Evolutionary conservation across 495 filamentous ascomycete species (phyloP).

Genomic region (Parathielavia hyrcaniae): DNA sequence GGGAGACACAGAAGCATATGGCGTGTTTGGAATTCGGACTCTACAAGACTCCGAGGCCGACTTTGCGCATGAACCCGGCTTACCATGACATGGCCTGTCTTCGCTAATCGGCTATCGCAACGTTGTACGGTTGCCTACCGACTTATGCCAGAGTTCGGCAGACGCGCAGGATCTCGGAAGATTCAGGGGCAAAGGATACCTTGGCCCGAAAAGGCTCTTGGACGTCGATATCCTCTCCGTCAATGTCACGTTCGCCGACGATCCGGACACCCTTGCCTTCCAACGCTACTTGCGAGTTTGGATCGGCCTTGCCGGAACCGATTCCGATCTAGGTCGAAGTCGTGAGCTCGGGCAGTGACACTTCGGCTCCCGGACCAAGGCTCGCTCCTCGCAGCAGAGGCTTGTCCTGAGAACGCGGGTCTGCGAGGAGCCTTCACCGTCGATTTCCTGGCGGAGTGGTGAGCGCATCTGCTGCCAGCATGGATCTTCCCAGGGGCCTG

Average conservation of each 20-base stretch:
- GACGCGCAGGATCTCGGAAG: background rate
- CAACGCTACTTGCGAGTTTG: background rate
- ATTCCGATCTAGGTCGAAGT: conserved; percentile 1
- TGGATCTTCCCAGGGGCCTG: background rate
- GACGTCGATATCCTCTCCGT: conserved; percentile 1
- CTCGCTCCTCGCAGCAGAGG: background rate
- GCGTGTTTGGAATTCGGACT: no score
- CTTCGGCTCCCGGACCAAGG: background rate
- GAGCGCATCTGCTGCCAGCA: background rate
- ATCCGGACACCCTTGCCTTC: background rate
- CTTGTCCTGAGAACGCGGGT: background rate
- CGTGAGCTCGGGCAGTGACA: conserved; percentile 1
- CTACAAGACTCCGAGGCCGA: no score
- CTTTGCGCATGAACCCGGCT: no score
- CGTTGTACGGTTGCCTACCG: background rate
- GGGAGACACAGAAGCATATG: no score
- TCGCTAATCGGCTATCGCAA: background rate
- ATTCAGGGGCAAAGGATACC: background rate
- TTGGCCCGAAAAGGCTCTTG: conserved; percentile 7
- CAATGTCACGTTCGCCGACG: background rate
- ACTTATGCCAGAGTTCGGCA: background rate
- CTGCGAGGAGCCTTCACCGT: background rate
- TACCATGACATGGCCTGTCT: no score
- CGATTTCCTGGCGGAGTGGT: background rate
- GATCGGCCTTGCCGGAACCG: background rate